These are phyloP conservation scores for Erucastrum elatum DNA, from an alignment of 345 rosid genomes.

Conservation along the genomic window DNA sequence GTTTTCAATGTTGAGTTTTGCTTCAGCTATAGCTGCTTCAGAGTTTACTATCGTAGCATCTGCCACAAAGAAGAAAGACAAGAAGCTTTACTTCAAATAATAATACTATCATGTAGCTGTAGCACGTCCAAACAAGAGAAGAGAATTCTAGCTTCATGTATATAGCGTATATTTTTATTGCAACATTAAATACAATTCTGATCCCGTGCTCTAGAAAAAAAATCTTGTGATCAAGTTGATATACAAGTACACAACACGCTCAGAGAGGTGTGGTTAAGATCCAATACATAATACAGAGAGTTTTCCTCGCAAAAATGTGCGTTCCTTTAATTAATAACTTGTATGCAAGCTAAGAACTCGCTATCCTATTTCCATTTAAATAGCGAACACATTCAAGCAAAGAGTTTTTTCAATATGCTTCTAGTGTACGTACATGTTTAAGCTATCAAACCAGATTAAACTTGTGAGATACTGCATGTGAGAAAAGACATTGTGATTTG, in stretches of 20 bases:
- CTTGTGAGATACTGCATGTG: neutral
- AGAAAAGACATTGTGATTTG: conserved; percentile 13
- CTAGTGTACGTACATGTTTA: neutral
- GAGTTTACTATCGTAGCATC: conserved; percentile 12
- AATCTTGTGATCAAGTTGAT: neutral
- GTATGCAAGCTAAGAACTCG: conserved; percentile 7
- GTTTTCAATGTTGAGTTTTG: conserved; percentile 42
- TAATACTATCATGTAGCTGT: neutral
- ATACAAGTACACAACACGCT: neutral
- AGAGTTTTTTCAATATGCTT: neutral
- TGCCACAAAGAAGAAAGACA: neutral
- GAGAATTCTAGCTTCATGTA: neutral
- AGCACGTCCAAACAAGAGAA: neutral
- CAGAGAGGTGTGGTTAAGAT: neutral
- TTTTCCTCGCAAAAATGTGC: neutral
- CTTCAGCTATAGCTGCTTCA: conserved; percentile 14
- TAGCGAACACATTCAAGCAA: neutral
- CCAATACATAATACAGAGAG: neutral
- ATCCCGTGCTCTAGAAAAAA: neutral
- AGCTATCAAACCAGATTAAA: neutral
- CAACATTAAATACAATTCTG: neutral
- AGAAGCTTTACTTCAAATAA: neutral
- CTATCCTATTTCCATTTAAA: conserved; percentile 6
- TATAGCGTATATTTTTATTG: neutral
- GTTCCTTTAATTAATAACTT: neutral